Evolutionary conservation across 495 filamentous ascomycete genomes (phyloP), one percentile per base, ranked within the genome.

Genomic region (Parmelia sp.): DNA sequence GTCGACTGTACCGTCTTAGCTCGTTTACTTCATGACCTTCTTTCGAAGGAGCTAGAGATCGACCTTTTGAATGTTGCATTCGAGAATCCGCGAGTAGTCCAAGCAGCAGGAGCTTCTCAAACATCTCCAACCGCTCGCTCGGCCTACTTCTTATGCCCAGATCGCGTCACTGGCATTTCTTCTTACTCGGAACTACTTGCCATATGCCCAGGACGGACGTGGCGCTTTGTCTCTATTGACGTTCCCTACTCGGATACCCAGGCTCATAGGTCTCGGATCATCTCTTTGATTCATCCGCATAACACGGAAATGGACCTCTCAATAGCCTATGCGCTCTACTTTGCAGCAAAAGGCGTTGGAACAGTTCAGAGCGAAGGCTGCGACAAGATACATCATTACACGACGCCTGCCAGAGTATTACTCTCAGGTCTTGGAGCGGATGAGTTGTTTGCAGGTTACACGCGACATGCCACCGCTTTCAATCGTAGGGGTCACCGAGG

Each of bases 221-320:
- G 91, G 88, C 83, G 86, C 27, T 94, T 99, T 70, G 78, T 97
- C 23, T 75, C 79, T 33, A 88, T 99, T 58, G 86, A 99, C 69
- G 79, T 99, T 35, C 86, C 94, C 0, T 96, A 92, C 69, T 68
- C 78, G 17, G 90, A 96, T 65, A 88, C 87, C 0, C 66, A 87
- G 53, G 77, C 80, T 5, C 90, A 96, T 69, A 86, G 91, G 56
- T 69, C 80, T 10, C 78, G 76, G 9, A 81, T 97, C 5, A 82
- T 90, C 44, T 81, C 83, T 3, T 81, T 99, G 19, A 94, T 97
- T 69, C 82, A 88, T 69, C 94, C 94, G 0, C 94, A 97, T 74
- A 91, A 96, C 69, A 97, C 94, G 0, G 95, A 97, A 73, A 99
- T 99, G 94, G 94, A 99, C 70, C 81, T 97, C 4, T 97, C 95